A percentile compares a stretch with the other conserved stretches of the same genome.
These are phyloP conservation scores for Triticum dicoccoides DNA, from an alignment of 176 grass and related monocot species.

Conservation along the genomic window DNA sequence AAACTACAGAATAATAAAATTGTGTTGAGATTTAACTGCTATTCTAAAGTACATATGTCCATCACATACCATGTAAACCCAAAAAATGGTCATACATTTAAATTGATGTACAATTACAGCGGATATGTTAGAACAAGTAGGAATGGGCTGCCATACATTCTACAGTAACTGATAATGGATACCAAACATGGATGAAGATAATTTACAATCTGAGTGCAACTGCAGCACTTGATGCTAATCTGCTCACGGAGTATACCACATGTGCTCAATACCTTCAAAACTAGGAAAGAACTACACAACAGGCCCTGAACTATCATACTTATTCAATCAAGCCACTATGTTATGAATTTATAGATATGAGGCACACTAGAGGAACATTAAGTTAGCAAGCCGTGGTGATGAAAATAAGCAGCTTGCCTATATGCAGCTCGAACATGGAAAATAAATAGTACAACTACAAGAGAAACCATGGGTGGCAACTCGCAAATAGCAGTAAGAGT, in stretches of 20 bases:
- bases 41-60: neutral
- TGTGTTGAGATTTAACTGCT: neutral
- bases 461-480: too few species aligned
- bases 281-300: neutral
- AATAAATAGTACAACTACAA: too few species aligned
- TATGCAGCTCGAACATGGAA: too few species aligned
- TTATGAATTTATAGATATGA: too few species aligned
- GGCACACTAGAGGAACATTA: too few species aligned
- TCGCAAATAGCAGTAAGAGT: too few species aligned
- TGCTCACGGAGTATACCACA: neutral
- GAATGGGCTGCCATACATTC: neutral
- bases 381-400: too few species aligned
- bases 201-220: neutral
- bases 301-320: too few species aligned
- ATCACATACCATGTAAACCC: too few species aligned
- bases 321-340: too few species aligned
- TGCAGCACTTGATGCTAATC: neutral
- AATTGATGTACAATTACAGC: too few species aligned
- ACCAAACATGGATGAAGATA: neutral
- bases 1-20: neutral
- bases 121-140: neutral
- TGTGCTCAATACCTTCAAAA: neutral
- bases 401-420: too few species aligned
- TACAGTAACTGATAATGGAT: neutral
- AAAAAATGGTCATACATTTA: neutral